A percentile compares a stretch with the other conserved stretches of the same genome.
Evolutionary conservation across 1,284 basidiomycete species (phyloP).

Genomic region (Malassezia vespertilionis): DNA sequence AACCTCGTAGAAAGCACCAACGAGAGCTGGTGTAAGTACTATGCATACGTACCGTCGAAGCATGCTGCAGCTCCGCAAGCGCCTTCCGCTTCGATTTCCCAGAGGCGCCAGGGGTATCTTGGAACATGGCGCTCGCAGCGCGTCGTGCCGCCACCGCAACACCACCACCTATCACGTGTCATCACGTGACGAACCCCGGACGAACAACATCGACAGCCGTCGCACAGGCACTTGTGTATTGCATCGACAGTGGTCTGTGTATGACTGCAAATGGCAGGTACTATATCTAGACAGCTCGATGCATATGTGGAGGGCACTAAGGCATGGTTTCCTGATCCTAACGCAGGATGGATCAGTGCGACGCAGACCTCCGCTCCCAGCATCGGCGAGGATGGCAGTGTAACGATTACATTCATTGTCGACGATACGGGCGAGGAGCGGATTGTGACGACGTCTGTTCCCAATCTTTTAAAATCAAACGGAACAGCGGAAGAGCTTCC

Average conservation of each 20-base stretch:
- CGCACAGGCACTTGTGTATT: neutral
- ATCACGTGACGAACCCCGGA: constrained; percentile 7
- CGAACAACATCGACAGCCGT: neutral
- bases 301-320: constrained; percentile 48
- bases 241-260: neutral
- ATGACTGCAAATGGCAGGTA: constrained; percentile 1
- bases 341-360: constrained; percentile 79
- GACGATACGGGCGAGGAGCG: constrained; percentile 36
- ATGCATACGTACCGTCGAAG: constrained; percentile 4
- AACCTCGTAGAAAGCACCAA: constrained; percentile 31
- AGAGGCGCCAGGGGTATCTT: neutral
- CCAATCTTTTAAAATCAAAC: constrained; percentile 26
- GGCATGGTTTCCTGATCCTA: constrained; percentile 72
- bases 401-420: constrained; percentile 33
- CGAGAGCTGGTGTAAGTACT: constrained; percentile 21
- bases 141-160: neutral
- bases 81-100: constrained; percentile 10
- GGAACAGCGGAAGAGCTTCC: constrained; percentile 55
- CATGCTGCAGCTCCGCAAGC: constrained; percentile 3
- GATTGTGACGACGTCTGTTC: constrained; percentile 30
- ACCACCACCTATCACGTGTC: neutral
- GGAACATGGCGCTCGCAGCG: neutral
- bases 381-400: constrained; percentile 23
- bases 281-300: constrained; percentile 24
- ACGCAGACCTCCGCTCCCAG: constrained; percentile 56